Evolutionary conservation across 345 rosid species (phyloP), one percentile per base, ranked within the genome.

Genomic region (Geranium brycei): DNA sequence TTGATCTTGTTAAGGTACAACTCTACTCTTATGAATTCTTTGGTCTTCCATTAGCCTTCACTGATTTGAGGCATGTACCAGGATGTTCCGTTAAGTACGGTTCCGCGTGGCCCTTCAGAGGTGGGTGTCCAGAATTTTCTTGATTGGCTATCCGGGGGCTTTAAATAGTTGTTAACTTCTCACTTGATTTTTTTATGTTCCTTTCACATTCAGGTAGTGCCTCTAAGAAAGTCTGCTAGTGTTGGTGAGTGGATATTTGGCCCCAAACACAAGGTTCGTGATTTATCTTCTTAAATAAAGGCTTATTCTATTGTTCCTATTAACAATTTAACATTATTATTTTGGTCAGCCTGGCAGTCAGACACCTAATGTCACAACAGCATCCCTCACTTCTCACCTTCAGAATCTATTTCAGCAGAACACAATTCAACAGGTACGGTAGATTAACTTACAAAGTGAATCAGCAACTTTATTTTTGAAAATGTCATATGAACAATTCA

Each of bases 221-320:
- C 96, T 57, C 76, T 95, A 68, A 83, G 85, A 75, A 95, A 91
- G 74, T 90, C 99, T 76, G 99, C 99, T 17, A 91, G 99, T 18
- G 95, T 87, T 1, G 97, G 96, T 64, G 96, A 91, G 41, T 88
- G 99, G 97, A 77, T 78, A 30, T 75, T 75, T 64, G 96, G 85
- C 28, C 69, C 92, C 62, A 88, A 82, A 69, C 84, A 70, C 78
- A 75, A 64, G 82, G 93, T 91, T 67, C 19, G 86, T 77, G 18
- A 60, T 40, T 63, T 51, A 51, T 7, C 19, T 62, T 62, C 66
- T 71, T 35, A 4, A 7, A 31, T 8, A 12, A 60, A 58, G 6
- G 19, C 31, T 13, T 7, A 1, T 23, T 13, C 3, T 10, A 35
- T 35, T 35, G 10, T 35, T 35, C 41, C 41, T 35, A 4, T 35